A percentile compares a stretch with the other conserved stretches of the same genome.
phyloP scores from a whole-genome alignment of 2,329 filamentous ascomycete species.

The Sclerotinia borealis region DNA sequence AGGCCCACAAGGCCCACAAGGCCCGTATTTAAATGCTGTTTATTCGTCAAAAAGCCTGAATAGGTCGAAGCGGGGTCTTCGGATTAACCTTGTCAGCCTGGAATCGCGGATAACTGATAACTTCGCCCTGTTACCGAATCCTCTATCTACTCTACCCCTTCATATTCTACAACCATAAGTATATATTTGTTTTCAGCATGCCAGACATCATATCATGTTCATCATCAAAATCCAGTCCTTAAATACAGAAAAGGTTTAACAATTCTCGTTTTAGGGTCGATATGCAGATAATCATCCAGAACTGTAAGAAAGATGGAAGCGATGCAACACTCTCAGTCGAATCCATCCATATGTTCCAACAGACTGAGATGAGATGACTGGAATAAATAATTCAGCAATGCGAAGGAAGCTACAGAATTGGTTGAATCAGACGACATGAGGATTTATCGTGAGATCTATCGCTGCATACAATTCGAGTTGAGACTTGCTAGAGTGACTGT shows the following conservation, averaged over 20 bases:
- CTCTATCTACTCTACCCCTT: not conserved
- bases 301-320: not conserved
- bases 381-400: constrained; percentile 37
- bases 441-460: constrained; percentile 36
- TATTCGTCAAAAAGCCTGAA: not conserved
- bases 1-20: not conserved
- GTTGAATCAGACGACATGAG: constrained; percentile 42
- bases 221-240: not conserved
- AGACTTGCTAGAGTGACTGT: constrained; percentile 1
- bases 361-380: constrained; percentile 37
- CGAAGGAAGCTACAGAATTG: constrained; percentile 40
- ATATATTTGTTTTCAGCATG: not conserved
- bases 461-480: not conserved
- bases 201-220: not conserved
- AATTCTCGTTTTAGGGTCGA: not conserved
- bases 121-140: not conserved
- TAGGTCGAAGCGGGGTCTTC: not conserved
- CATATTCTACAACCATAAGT: not conserved
- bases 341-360: not conserved
- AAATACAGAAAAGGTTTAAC: not conserved
- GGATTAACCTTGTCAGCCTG: not conserved
- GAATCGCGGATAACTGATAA: not conserved
- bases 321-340: not conserved
- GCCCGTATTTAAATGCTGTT: not conserved
- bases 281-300: not conserved